Conservation (phyloP, 176 grass and related monocot species). For the Aegilops speltoides region DNA sequence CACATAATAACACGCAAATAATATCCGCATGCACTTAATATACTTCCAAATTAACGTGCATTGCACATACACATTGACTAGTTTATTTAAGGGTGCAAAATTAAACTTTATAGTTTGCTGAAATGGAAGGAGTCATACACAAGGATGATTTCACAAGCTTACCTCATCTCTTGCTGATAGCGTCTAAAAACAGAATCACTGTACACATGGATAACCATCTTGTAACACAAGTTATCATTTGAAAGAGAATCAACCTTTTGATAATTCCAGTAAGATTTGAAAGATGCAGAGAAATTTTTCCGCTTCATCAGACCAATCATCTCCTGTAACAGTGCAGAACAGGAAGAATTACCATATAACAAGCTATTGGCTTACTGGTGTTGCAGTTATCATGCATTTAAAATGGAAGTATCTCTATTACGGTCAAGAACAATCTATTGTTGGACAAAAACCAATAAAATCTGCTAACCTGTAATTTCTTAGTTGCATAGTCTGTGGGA, state of each 20-base stretch:
- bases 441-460: background rate
- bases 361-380: background rate
- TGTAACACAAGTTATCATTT: slow-evolving; percentile 75
- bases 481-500: slow-evolving; percentile 90
- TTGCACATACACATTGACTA: too few species aligned
- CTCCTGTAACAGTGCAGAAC: slow-evolving; percentile 60
- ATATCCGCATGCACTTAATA: too few species aligned
- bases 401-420: background rate
- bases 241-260: slow-evolving; percentile 75
- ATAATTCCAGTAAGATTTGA: slow-evolving; percentile 92
- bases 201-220: slow-evolving; percentile 94
- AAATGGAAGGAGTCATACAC: background rate
- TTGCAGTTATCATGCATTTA: background rate
- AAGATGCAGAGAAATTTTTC: slow-evolving; percentile 67
- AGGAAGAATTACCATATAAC: slow-evolving; percentile 7
- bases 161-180: slow-evolving; percentile 99
- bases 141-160: slow-evolving; percentile 28
- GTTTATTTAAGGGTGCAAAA: background rate
- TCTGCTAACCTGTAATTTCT: slow-evolving; percentile 80
- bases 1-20: too few species aligned
- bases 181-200: slow-evolving; percentile 85
- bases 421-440: slow-evolving; percentile 9
- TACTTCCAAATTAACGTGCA: too few species aligned
- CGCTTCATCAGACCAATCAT: slow-evolving; percentile 86
- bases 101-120: background rate